Evolutionary conservation across 495 filamentous ascomycete species (phyloP).

Genomic region (Mytilinidion resinicola): DNA sequence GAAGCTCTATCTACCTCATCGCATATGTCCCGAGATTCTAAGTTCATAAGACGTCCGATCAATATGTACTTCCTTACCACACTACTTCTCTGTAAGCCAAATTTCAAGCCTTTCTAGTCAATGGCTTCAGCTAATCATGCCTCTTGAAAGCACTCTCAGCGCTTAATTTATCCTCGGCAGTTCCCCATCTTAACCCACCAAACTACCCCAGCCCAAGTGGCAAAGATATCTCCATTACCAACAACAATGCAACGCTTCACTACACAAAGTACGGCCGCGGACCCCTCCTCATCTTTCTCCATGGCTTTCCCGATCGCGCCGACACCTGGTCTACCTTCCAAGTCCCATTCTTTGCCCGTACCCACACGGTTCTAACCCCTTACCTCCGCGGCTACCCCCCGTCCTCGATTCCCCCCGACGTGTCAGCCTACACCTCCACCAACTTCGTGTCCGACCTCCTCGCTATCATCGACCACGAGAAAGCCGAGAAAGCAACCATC

Average conservation of each 20-base stretch:
- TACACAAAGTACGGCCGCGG: slow-evolving; percentile 8
- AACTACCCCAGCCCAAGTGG: not conserved
- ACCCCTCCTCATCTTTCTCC: slow-evolving; percentile 7
- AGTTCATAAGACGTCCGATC: too few relatives aligned
- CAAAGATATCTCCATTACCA: slow-evolving; percentile 1
- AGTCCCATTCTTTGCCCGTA: not conserved
- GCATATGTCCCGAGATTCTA: too few relatives aligned
- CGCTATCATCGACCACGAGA: slow-evolving; percentile 9
- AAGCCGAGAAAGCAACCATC: not conserved
- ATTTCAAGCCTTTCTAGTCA: too few relatives aligned
- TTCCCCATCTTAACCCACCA: too few relatives aligned
- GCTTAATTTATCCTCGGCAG: too few relatives aligned
- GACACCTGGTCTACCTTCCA: slow-evolving; percentile 5
- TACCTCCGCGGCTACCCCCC: slow-evolving; percentile 10
- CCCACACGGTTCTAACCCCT: slow-evolving; percentile 6
- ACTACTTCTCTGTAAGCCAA: too few relatives aligned
- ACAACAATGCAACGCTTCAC: slow-evolving; percentile 4
- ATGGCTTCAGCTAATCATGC: too few relatives aligned
- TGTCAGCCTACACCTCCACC: not conserved
- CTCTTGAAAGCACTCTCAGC: too few relatives aligned
- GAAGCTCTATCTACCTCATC: too few relatives aligned
- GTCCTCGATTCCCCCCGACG: not conserved
- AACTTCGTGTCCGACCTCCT: slow-evolving; percentile 11
- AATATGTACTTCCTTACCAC: too few relatives aligned
- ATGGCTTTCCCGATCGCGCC: slow-evolving; percentile 10